A percentile compares a stretch with the other conserved stretches of the same genome.
These are phyloP conservation scores for Suillus ampliporus DNA, from an alignment of 768 basidiomycete genomes.

Conservation along the genomic window DNA sequence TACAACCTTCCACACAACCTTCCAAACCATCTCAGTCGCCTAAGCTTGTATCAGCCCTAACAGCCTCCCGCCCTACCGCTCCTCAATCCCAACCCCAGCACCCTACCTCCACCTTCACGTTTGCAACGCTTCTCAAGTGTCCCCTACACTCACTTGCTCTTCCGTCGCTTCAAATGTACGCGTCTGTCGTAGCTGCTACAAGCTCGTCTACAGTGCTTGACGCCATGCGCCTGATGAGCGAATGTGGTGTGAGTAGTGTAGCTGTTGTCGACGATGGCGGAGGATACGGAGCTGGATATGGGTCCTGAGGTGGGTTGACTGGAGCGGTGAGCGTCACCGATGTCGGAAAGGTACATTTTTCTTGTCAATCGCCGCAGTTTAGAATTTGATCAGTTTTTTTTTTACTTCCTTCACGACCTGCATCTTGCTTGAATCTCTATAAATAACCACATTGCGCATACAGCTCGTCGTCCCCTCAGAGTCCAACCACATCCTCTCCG, in stretches of 20 bases:
- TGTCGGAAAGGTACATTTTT: conserved; percentile 64
- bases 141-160: conserved; percentile 61
- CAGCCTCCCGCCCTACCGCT: conserved; percentile 5
- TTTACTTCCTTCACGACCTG: neutral
- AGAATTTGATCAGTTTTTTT: conserved; percentile 3
- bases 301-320: conserved; percentile 53
- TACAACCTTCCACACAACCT: conserved; percentile 7
- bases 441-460: conserved; percentile 2
- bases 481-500: conserved; percentile 76
- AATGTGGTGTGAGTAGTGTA: conserved; percentile 82
- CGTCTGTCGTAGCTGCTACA: conserved; percentile 67
- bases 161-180: conserved; percentile 67
- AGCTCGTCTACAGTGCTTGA: conserved; percentile 71
- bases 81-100: conserved; percentile 7
- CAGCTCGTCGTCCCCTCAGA: conserved; percentile 82
- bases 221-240: conserved; percentile 87
- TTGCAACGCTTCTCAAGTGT: conserved; percentile 54
- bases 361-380: no score
- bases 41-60: conserved; percentile 1
- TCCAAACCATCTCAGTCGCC: conserved; percentile 5
- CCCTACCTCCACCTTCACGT: conserved; percentile 39
- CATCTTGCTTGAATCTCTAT: neutral
- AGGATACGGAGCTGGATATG: conserved; percentile 9
- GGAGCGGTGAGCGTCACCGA: conserved; percentile 87
- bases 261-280: conserved; percentile 73